Base-by-base conservation (phyloP, 202 grass and related monocot genomes). In the Brachypodium distachyon region DNA sequence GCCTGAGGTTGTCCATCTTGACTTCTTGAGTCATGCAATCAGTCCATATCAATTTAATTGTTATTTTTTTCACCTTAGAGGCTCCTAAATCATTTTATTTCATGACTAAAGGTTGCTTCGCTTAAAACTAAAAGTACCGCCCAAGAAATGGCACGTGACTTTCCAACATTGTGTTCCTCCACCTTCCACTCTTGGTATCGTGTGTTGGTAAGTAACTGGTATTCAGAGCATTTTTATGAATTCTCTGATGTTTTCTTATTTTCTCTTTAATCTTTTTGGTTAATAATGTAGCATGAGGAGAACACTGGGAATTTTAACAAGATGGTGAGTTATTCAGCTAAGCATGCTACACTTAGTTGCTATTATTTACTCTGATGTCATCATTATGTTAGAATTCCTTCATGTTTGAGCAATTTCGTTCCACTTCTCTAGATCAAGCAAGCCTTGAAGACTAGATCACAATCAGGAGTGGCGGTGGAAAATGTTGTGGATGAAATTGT, bases 271-370 rank as follows among this genome's bases (percentile, higher is more conserved):
- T 56, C 41, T 72, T 86, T 68, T 44, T 42, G 46, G 36, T 65
- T 77, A 80, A 36, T 28, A 25, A 77, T 92, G 78, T 84, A 97
- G 94, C 91, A 94, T 18, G 94, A 93, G 70, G 94, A 97, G 88
- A 97, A 97, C 67, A 87, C 52, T 39, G 67, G 79, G 14, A 83
- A 70, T 73, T 77, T 97, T 82, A 85, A 76, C 77, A 93, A 92
- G 44, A 90, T 50, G 74, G 91, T 97, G 56, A 76, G 84, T 87
- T 76, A 26, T 58, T 73, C 39, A 74, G 13, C 22, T 68, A 22
- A 28, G 17, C 4, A 73, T 88, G 34, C 21, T 48, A 62, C 34
- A 10, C 49, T 68, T 11, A 48, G 51, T 72, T 73, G 28, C 12
- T 65, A 33, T 7, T 60, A 38, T 78, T 61, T 57, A 13, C 6